phyloP scores from a whole-genome alignment of 1,139 yeast genomes.

The Pneumocystis murina region DNA sequence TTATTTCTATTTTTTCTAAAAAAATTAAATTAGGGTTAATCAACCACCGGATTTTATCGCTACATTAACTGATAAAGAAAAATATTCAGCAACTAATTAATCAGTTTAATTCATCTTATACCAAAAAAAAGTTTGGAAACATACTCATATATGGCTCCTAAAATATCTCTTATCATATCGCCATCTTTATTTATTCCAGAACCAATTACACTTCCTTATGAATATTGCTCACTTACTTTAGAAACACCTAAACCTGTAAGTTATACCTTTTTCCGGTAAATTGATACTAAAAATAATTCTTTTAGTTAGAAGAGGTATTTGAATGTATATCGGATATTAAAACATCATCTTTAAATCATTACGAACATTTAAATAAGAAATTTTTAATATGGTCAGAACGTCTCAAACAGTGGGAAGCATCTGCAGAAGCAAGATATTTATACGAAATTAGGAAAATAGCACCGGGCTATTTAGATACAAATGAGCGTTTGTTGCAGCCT shows the following conservation, averaged over 20 bases:
- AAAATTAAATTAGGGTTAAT: background rate
- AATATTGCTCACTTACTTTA: background rate
- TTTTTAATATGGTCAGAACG: background rate
- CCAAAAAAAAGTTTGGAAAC: background rate
- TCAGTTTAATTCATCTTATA: no score
- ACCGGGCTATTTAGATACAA: constrained; percentile 11
- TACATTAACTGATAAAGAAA: background rate
- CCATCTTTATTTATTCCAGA: background rate
- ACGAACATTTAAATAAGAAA: background rate
- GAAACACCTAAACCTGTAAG: background rate
- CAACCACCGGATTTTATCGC: background rate
- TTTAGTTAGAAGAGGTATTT: background rate
- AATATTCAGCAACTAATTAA: background rate
- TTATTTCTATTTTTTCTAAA: background rate
- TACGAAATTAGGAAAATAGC: constrained; percentile 7
- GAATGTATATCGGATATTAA: background rate
- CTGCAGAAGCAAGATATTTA: background rate
- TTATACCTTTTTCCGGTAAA: background rate
- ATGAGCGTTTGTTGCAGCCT: constrained; percentile 7
- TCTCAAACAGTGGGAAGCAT: constrained; percentile 5
- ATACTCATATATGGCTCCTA: background rate
- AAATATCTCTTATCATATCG: background rate
- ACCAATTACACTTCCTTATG: background rate
- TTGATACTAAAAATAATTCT: background rate
- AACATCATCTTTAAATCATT: background rate